phyloP scores from a whole-genome alignment of 352 stramenopile species.

The Phytopythium helicoides region DNA sequence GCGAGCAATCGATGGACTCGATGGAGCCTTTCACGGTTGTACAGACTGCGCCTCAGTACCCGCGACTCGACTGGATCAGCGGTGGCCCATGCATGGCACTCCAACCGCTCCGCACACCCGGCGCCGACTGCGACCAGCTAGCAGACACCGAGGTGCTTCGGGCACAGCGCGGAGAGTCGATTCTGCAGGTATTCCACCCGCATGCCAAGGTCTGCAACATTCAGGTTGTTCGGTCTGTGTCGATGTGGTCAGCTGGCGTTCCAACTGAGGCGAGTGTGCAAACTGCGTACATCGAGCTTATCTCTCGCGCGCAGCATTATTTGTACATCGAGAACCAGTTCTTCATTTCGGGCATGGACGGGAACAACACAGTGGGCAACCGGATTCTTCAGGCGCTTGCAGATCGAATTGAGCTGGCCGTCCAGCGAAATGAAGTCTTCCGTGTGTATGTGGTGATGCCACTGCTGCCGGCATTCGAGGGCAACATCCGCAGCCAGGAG shows the following conservation, averaged over 20 bases:
- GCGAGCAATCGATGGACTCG: constrained; percentile 53
- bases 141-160: constrained; percentile 52
- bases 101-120: constrained; percentile 21
- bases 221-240: constrained; percentile 83
- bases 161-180: constrained; percentile 59
- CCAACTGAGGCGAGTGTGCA: constrained; percentile 83
- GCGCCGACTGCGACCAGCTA: constrained; percentile 21
- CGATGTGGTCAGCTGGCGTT: constrained; percentile 85
- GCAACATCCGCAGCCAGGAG: constrained; percentile 79
- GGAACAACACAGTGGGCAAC: constrained; percentile 76
- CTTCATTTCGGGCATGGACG: constrained; percentile 85
- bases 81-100: constrained; percentile 24
- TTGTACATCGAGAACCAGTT: constrained; percentile 95
- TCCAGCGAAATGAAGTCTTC: constrained; percentile 71
- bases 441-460: constrained; percentile 87
- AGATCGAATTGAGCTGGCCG: constrained; percentile 75
- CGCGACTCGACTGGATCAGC: constrained; percentile 7
- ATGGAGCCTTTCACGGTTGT: constrained; percentile 57
- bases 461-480: constrained; percentile 78
- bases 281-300: constrained; percentile 80
- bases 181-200: constrained; percentile 67
- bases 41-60: constrained; percentile 33
- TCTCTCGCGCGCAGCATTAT: constrained; percentile 76
- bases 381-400: constrained; percentile 82
- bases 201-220: constrained; percentile 75